Evolutionary conservation across 495 filamentous ascomycete species (phyloP).

Genomic region (Darksidea phi): DNA sequence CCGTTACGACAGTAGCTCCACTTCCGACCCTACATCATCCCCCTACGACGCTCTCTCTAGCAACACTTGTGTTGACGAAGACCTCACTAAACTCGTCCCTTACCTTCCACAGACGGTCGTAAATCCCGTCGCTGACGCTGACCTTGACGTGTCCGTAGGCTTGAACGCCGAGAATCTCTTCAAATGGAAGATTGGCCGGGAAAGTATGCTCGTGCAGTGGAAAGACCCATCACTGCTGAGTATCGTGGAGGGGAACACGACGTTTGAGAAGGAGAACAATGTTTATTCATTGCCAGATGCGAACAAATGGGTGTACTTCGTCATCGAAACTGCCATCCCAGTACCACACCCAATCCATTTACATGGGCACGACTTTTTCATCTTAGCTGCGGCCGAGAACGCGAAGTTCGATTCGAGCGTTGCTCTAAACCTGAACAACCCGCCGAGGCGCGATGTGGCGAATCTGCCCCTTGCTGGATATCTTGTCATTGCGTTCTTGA

Average conservation of each 20-base stretch:
- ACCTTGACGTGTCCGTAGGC: conserved; percentile 4
- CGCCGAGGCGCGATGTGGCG: conserved; percentile 41
- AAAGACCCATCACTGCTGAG: conserved; percentile 37
- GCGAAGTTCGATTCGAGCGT: conserved; percentile 20
- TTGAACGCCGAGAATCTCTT: conserved; percentile 24
- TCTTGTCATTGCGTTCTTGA: conserved; percentile 40
- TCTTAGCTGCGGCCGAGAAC: conserved; percentile 34
- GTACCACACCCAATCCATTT: conserved; percentile 44
- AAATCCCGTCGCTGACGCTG: conserved; percentile 6
- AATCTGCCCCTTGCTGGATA: conserved; percentile 38
- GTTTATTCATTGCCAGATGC: conserved; percentile 29
- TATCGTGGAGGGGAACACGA: conserved; percentile 38
- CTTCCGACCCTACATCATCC: conserved; percentile 31
- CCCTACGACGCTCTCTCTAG: conserved; percentile 12
- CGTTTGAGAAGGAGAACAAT: conserved; percentile 31
- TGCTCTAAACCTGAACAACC: conserved; percentile 35
- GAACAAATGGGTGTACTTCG: conserved; percentile 25
- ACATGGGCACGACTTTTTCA: conserved; percentile 45
- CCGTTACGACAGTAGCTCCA: conserved; percentile 34
- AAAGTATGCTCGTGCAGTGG: conserved; percentile 37
- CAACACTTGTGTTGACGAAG: conserved; percentile 33
- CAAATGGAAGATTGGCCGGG: conserved; percentile 38
- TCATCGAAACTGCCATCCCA: conserved; percentile 31
- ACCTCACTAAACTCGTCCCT: conserved; percentile 12
- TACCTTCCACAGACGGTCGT: conserved; percentile 15